Conservation (phyloP, 257 asterid species). For the Gentiana dahurica region DNA sequence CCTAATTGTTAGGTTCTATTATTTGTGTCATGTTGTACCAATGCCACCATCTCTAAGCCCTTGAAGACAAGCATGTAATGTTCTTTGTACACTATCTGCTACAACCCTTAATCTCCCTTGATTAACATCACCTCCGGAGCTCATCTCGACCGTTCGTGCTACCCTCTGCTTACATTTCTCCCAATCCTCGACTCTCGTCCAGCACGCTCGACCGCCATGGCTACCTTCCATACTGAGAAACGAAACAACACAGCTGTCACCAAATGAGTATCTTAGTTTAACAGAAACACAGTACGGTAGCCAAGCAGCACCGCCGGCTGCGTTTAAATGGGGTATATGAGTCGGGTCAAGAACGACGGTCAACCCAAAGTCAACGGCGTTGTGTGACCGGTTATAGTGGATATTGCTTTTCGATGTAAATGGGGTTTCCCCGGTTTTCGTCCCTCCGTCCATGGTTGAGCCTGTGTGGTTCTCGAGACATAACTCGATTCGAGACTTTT, state of each 20-base stretch:
- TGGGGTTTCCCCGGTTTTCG: conserved; percentile 43
- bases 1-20: too few relatives aligned
- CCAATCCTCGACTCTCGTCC: conserved; percentile 82
- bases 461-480: conserved; percentile 95
- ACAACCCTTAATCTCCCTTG: conserved; percentile 83
- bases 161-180: conserved; percentile 83
- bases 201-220: conserved; percentile 98
- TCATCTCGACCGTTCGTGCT: conserved; percentile 53
- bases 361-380: conserved; percentile 85
- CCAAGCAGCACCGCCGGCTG: conserved; percentile 99
- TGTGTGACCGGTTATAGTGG: conserved; percentile 69
- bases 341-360: conserved; percentile 90
- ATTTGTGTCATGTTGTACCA: conserved; percentile 14
- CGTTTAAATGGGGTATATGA: conserved; percentile 83
- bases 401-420: conserved; percentile 76
- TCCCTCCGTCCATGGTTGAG: conserved; percentile 37
- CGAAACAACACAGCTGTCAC: conserved; percentile 58
- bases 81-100: conserved; percentile 87
- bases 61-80: conserved; percentile 69
- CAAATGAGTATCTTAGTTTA: conserved; percentile 64
- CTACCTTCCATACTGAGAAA: conserved; percentile 98
- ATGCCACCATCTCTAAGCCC: conserved; percentile 65
- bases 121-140: conserved; percentile 46
- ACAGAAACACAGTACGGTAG: conserved; percentile 92
- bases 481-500: conserved; percentile 89